Conservation (phyloP, 108 stramenopile species). For the Tribonema minus region DNA sequence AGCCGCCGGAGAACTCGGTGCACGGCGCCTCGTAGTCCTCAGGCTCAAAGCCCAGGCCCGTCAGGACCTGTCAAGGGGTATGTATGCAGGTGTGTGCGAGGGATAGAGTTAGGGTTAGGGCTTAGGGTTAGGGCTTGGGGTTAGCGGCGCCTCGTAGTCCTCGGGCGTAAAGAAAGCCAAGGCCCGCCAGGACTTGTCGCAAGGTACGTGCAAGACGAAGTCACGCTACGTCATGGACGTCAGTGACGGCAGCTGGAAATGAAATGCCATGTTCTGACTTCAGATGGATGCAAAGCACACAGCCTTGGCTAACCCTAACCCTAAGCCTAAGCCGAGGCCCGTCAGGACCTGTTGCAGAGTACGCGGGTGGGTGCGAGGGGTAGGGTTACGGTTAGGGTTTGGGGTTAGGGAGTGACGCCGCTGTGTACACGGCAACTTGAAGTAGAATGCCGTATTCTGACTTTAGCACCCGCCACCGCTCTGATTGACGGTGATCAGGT, state of each 20-base stretch:
- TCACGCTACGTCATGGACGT: no score
- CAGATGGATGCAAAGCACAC: not conserved
- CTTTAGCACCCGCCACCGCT: no score
- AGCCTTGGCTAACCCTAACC: no score
- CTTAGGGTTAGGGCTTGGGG: not conserved
- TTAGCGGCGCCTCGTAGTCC: conserved; percentile 69
- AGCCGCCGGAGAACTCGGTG: conserved; percentile 79
- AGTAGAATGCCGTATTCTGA: not conserved
- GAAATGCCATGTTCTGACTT: not conserved
- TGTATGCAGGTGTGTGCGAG: not conserved
- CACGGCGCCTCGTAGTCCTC: conserved; percentile 70
- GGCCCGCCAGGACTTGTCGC: not conserved
- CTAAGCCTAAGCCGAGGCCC: conserved; percentile 82
- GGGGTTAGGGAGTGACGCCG: conserved; percentile 55
- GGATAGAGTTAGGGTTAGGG: not conserved
- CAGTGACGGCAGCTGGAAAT: not conserved
- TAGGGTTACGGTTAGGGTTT: not conserved
- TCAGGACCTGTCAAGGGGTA: conserved; percentile 57
- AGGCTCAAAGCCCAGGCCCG: conserved; percentile 74
- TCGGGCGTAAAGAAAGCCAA: conserved; percentile 46
- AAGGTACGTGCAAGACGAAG: not conserved
- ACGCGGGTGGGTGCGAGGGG: not conserved
- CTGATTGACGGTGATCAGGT: no score
- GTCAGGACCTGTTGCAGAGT: conserved; percentile 59
- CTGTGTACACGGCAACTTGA: conserved; percentile 42